Base-by-base conservation (phyloP, 192 early-diverging fungal species). In the Umbelopsis sp. region DNA sequence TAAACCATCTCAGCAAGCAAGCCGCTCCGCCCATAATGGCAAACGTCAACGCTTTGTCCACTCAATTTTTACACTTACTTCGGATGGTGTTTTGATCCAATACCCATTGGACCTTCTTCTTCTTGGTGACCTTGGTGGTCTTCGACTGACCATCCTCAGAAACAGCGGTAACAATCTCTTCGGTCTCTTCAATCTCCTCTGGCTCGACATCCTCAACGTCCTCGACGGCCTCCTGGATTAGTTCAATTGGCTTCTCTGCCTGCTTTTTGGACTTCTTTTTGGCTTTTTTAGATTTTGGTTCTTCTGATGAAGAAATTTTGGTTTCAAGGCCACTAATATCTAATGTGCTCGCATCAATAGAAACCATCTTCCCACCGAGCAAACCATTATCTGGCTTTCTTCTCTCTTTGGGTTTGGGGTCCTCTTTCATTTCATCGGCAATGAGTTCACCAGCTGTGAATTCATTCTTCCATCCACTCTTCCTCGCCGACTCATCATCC, bases 241-340 rank as follows among this genome's bases (percentile, higher is more conserved):
- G 18, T 49, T 20, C 48, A 49, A 21, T 16, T 12, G 55, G 55
- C 25, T 61, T 9, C 16, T 61, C 25, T 7, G 25, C 27, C 5
- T 16, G 27, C 30, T 61, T 35, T 30, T 61, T 61, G 13, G 27
- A 12, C 30, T 61, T 61, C 55, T 61, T 58, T 15, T 58, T 61
- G 12, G 4, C 30, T 6, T 11, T 27, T 30, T 61, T 61, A 25
- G 55, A 22, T 52, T 21, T 13, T 30, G 11, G 27, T 18, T 35
- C 33, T 16, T 30, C 55, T 35, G 12, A n/a, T 13, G 55, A 3
- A 15, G 55, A 0, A 0, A n/a, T 6, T 35, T 52, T 11, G 7
- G 55, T 61, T 25, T 61, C 55, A 30, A 61, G 55, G 11, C 55
- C 55, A 61, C 55, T 61, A 13, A 61, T 61, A 61, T 61, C 55